Conservation (phyloP, 139 green algal species). For the Desmodesmus armatus region DNA sequence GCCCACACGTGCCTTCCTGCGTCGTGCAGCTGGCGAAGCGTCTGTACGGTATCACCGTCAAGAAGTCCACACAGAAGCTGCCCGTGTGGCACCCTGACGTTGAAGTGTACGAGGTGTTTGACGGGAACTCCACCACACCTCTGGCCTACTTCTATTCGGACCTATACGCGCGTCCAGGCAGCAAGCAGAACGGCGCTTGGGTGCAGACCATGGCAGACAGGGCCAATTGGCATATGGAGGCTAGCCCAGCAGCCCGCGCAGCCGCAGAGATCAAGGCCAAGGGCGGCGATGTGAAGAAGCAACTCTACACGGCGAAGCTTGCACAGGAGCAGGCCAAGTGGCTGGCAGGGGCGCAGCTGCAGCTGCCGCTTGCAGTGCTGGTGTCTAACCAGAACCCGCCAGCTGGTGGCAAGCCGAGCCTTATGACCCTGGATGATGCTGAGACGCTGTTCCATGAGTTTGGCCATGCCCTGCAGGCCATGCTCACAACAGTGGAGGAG, state of each 20-base stretch:
- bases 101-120: conserved; percentile 86
- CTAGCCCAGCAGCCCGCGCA: conserved; percentile 12
- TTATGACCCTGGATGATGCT: conserved; percentile 93
- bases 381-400: conserved; percentile 94
- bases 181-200: conserved; percentile 97
- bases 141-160: conserved; percentile 95
- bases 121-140: not conserved
- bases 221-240: conserved; percentile 39
- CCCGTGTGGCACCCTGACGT: conserved; percentile 93
- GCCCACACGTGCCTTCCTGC: no score
- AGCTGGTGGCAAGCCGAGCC: conserved; percentile 85
- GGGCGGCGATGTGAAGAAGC: not conserved
- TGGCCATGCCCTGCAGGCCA: conserved; percentile 94
- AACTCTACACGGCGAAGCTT: not conserved
- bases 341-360: conserved; percentile 56
- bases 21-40: conserved; percentile 76
- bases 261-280: not conserved
- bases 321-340: not conserved
- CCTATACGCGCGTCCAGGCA: conserved; percentile 89
- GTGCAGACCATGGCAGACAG: conserved; percentile 75
- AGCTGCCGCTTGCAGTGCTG: conserved; percentile 96
- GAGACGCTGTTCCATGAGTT: conserved; percentile 98
- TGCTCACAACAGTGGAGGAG: conserved; percentile 90
- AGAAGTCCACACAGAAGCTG: conserved; percentile 82
- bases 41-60: conserved; percentile 90